A percentile compares a stretch with the other conserved stretches of the same genome.
phyloP scores from a whole-genome alignment of 1,284 basidiomycete genomes.

The Microbotryum intermedium region DNA sequence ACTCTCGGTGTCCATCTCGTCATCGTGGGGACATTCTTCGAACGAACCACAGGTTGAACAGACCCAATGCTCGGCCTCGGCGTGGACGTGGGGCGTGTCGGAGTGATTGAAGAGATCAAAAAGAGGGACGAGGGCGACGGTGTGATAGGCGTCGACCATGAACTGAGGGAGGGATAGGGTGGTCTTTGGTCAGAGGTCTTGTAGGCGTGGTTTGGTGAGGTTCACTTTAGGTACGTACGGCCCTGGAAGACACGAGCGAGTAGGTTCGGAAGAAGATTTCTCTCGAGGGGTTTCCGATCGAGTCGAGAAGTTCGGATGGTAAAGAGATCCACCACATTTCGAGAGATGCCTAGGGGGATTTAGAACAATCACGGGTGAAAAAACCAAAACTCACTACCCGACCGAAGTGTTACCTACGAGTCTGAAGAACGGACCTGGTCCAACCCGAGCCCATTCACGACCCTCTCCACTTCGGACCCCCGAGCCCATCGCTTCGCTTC shows the following conservation, averaged over 20 bases:
- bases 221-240: conserved; percentile 34
- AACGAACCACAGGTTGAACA: conserved; percentile 71
- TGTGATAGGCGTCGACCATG: conserved; percentile 74
- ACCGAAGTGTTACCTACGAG: not conserved
- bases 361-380: too few species aligned
- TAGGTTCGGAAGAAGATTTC: conserved; percentile 60
- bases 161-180: conserved; percentile 44
- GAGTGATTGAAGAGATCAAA: conserved; percentile 85
- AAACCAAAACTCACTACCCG: too few species aligned
- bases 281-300: conserved; percentile 39
- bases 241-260: conserved; percentile 71
- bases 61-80: conserved; percentile 68
- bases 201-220: too few species aligned
- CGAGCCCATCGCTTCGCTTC: conserved; percentile 33
- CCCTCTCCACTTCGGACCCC: conserved; percentile 39
- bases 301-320: not conserved
- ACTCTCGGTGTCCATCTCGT: not conserved
- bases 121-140: conserved; percentile 76
- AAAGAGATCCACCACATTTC: not conserved
- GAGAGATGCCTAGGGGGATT: not conserved
- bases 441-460: conserved; percentile 32
- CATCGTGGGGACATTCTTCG: conserved; percentile 63
- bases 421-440: conserved; percentile 33
- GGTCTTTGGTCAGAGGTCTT: too few species aligned
- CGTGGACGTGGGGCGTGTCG: conserved; percentile 60